Base-by-base conservation (phyloP, 768 basidiomycete species). In the Leucosporidium scottii region DNA sequence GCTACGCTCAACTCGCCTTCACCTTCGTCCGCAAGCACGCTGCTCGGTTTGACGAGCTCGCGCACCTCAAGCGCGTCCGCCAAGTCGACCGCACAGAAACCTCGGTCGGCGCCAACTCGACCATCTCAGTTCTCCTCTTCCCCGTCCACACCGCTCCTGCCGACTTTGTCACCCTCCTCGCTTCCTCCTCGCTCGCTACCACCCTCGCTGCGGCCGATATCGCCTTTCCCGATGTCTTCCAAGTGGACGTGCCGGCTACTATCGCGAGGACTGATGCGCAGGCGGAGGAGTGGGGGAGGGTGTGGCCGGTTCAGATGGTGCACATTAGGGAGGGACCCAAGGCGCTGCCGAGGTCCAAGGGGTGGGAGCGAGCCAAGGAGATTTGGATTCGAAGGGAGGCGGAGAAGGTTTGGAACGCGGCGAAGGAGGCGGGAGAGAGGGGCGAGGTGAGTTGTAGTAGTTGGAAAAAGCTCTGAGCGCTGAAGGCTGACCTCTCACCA, bases 371-470 rank as follows among this genome's bases (percentile, higher is more conserved):
- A 20, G 65, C 55, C 0, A 84, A 85, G 64, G 81, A 85, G 48
- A 82, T 80, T 20, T 96, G 94, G 93, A 88, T 91, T 2, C 82
- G 82, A 73, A 80, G 85, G 18, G 88, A 89, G 47, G 83, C 93
- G 78, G 76, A 79, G 53, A 76, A 75, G 8, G 81, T 87, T 12
- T 77, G 86, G 30, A 74, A 78, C 34, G 81, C 82, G 28, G 87
- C 87, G 18, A 74, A 77, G 15, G 75, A 79, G 49, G 84, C 85
- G 5, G 79, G 75, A 21, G 74, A 73, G 9, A 71, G 77, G 27
- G 86, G 84, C 53, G 91, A 96, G 88, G 75, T 93, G 17, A 65
- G 88, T 85, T 7, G 86, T 57, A 28, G n/a, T n/a, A n/a, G n/a
- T n/a, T n/a, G n/a, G n/a, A n/a, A n/a, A 25, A 30, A 20, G 64